Evolutionary conservation across 441 rosid genomes (phyloP).

Genomic region (Eruca vesicaria): DNA sequence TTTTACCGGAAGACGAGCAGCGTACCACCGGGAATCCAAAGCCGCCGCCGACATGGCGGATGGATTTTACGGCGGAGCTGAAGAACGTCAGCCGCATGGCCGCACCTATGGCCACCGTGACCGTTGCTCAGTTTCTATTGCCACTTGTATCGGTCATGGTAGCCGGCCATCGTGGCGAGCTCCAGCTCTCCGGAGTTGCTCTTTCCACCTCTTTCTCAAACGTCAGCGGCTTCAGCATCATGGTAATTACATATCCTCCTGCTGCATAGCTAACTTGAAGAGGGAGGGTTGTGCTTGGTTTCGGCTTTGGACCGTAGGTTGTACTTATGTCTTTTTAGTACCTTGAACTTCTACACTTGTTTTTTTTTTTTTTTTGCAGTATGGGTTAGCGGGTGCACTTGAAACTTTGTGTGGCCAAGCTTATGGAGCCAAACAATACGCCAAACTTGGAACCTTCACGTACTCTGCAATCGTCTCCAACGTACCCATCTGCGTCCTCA

Average conservation of each 20-base stretch:
- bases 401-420: slow-evolving; percentile 40
- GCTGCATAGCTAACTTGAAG: background rate
- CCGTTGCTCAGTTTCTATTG: slow-evolving; percentile 25
- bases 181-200: slow-evolving; percentile 32
- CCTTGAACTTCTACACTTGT: background rate
- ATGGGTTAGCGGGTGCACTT: slow-evolving; percentile 32
- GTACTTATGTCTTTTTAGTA: background rate
- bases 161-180: slow-evolving; percentile 32
- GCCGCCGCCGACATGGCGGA: slow-evolving; percentile 1
- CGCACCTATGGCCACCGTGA: slow-evolving; percentile 32
- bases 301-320: no score
- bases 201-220: slow-evolving; percentile 30
- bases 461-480: slow-evolving; percentile 29
- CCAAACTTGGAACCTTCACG: slow-evolving; percentile 23
- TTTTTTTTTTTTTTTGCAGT: slow-evolving; percentile 10
- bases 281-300: background rate
- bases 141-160: slow-evolving; percentile 27
- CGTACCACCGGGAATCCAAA: background rate
- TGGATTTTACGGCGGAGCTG: slow-evolving; percentile 24
- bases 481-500: slow-evolving; percentile 19
- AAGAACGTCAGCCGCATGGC: slow-evolving; percentile 28
- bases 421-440: slow-evolving; percentile 34
- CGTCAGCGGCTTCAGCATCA: slow-evolving; percentile 30
- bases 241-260: slow-evolving; percentile 11
- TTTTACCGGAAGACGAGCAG: background rate